A percentile compares a stretch with the other conserved stretches of the same genome.
Evolutionary conservation across 1,139 yeast genomes (phyloP).

Genomic region (Candida pseudocylindracea): DNA sequence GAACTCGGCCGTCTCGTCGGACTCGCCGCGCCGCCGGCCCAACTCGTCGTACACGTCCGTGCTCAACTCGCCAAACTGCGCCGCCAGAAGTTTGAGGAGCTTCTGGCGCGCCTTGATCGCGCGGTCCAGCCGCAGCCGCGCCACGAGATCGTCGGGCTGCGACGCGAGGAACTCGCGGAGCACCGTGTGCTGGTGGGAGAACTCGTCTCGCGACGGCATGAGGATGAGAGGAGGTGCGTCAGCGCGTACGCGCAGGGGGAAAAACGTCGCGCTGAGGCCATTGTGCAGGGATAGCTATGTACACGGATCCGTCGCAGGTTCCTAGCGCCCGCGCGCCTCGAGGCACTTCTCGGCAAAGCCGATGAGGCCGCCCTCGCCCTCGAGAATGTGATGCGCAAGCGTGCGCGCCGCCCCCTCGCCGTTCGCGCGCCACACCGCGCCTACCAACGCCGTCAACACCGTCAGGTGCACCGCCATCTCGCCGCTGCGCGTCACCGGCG

Average conservation of each 20-base stretch:
- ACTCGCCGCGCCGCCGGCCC: constrained; percentile 41
- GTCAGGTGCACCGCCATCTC: constrained; percentile 42
- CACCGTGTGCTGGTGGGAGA: constrained; percentile 23
- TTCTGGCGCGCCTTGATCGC: constrained; percentile 73
- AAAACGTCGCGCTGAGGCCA: background rate
- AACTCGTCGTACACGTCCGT: constrained; percentile 90
- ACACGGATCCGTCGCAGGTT: too few species aligned
- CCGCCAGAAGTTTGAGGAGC: constrained; percentile 51
- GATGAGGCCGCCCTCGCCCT: constrained; percentile 1
- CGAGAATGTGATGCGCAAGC: constrained; percentile 22
- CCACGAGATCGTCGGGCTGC: constrained; percentile 21
- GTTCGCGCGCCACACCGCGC: constrained; percentile 52
- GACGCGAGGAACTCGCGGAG: constrained; percentile 28
- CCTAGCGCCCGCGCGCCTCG: too few species aligned
- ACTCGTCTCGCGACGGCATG: constrained; percentile 6
- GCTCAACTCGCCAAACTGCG: constrained; percentile 75
- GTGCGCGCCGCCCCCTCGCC: constrained; percentile 46
- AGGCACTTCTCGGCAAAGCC: too few species aligned
- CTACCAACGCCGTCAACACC: constrained; percentile 53
- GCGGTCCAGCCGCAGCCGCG: constrained; percentile 25
- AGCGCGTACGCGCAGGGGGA: background rate
- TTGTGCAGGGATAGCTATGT: too few species aligned
- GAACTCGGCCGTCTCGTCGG: constrained; percentile 34
- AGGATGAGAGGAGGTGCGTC: too few species aligned
- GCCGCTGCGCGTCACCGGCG: constrained; percentile 30